Base-by-base conservation (phyloP, 176 grass and related monocot species). In the Oryza australiensis region DNA sequence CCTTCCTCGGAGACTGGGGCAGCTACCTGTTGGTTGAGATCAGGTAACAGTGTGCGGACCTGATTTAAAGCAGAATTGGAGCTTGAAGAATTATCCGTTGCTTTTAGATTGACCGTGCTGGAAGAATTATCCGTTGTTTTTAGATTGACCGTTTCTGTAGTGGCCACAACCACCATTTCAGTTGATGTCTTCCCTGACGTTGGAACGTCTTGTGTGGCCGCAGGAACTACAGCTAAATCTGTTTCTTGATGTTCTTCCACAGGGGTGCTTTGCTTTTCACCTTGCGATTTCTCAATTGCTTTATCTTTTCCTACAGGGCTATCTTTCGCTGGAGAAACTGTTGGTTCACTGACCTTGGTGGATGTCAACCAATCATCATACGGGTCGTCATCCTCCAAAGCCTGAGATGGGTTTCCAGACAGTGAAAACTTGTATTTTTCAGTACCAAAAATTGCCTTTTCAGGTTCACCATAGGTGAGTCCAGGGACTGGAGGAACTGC, bases 341-440 rank as follows among this genome's bases (percentile, higher is more conserved):
- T 23, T 59, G 46, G 65, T 75, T 93, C 86, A 37, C 92, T 80
- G 45, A 89, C 91, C 22, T 78, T 82, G 62, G 20, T 89, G 57
- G 80, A 55, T 72, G 27, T 38, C 66, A 90, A 81, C 92, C 80
- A 92, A 68, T 91, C 77, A 57, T 85, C 72, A 18, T 89, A 86
- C 26, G 60, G 83, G 83, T 89, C 86, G n/a, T 85, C 92, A 70
- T 84, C 66, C 33, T 85, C 86, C 40, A 81, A 83, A 43, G 75
- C 57, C 42, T 83, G 77, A 59, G 2, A 29, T 28, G 70, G 72
- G 30, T 26, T 49, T 79, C 79, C 13, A 23, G 65, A 86, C 82
- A 27, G 5, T 59, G 80, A 67, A 26, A 80, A 43, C 13, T 73
- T 62, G 33, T 53, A 24, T 43, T 42, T 68, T 15, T 53, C 68